Evolutionary conservation across 2,329 filamentous ascomycete species (phyloP), one percentile per base, ranked within the genome.

Genomic region (Botrytis cinerea): DNA sequence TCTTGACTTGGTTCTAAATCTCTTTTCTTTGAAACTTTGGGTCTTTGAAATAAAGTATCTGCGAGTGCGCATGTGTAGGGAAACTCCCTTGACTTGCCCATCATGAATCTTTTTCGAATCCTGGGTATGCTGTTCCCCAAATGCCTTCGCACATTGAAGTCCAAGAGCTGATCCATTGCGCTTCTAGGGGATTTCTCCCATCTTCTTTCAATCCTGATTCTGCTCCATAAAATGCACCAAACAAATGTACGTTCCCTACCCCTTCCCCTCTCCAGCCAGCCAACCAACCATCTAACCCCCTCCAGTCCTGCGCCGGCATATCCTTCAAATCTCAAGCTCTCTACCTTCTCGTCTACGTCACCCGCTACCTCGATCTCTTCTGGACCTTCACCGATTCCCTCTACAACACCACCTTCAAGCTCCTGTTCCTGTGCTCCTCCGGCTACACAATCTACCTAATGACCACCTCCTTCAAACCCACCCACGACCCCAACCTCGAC

Each of bases 281-380:
- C 32, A 69, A 20, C 18, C 54, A 64, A 20, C 18, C 54, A 64
- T 45, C 3, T 32, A 28, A 40, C 22, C 51, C 10, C 12, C 25
- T 67, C 78, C 75, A 46, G 70, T 79, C 68, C 77, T 97, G 95
- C 83, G 92, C 95, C 60, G 96, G 96, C 79, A 95, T 99, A 84
- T 99, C 96, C 25, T 98, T 99, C 89, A 99, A 99, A 83, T 98
- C 95, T 75, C 96, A 99, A 87, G 93, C 91, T 69, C 88, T 99
- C 73, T 99, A 99, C 84, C 87, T 98, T 78, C 85, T 97, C 62
- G 96, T 99, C 80, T 99, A 99, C 84, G 82, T 97, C 61, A 97
- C 95, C 75, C 90, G 96, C 81, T 99, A 99, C 84, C 89, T 99
- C 76, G 94, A 99, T 82, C 88, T 98, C 74, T 95, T 98, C 83